Percentiles rank a stretch among this genome's conserved stretches.
phyloP scores from a whole-genome alignment of 495 filamentous ascomycete species.

The Podospora pseudoanserina region DNA sequence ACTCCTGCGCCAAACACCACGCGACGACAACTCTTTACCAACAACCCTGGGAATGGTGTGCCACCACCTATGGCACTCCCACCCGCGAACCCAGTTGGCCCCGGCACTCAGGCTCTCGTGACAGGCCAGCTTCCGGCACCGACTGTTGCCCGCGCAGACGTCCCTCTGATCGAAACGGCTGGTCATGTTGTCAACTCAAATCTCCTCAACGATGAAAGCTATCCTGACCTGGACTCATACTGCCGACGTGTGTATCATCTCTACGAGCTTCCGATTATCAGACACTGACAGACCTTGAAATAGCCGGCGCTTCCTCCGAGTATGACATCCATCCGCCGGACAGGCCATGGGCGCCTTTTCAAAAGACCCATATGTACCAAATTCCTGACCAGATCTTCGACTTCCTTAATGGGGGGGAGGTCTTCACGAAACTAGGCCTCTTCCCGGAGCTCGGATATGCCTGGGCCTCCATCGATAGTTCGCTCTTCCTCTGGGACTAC shows the following conservation, averaged over 20 bases:
- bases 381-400: slow-evolving; percentile 87
- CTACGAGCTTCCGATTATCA: not conserved
- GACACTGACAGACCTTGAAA: slow-evolving; percentile 7
- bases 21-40: slow-evolving; percentile 40
- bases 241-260: slow-evolving; percentile 60
- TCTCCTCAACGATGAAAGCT: slow-evolving; percentile 69
- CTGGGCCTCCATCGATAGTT: slow-evolving; percentile 93
- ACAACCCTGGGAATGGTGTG: slow-evolving; percentile 7
- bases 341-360: slow-evolving; percentile 82
- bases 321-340: slow-evolving; percentile 68
- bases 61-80: slow-evolving; percentile 6
- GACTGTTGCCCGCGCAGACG: slow-evolving; percentile 20
- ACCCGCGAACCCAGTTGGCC: slow-evolving; percentile 3
- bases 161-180: slow-evolving; percentile 69
- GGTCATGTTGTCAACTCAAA: slow-evolving; percentile 79
- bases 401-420: slow-evolving; percentile 78
- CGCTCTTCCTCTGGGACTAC: slow-evolving; percentile 97
- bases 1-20: slow-evolving; percentile 55
- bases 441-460: slow-evolving; percentile 92
- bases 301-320: slow-evolving; percentile 78
- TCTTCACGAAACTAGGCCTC: slow-evolving; percentile 83
- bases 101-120: slow-evolving; percentile 8
- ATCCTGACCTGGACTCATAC: slow-evolving; percentile 87
- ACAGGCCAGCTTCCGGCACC: slow-evolving; percentile 11
- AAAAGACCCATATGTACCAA: slow-evolving; percentile 72